Percentiles rank a stretch among this genome's conserved stretches.
Conservation (phyloP, 768 basidiomycete genomes). For the Leccinum imitatum region DNA sequence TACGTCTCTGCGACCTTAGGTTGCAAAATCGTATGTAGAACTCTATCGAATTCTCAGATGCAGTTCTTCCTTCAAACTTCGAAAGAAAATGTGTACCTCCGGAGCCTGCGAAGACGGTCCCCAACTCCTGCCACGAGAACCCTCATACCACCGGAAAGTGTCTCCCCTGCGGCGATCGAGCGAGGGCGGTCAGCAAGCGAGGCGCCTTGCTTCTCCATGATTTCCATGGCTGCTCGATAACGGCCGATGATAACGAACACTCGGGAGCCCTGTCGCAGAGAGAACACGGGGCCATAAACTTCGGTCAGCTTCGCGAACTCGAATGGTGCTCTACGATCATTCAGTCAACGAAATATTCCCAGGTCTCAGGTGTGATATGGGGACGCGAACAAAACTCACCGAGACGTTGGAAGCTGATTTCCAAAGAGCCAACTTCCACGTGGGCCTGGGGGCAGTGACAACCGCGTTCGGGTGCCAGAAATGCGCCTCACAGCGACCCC, state of each 20-base stretch:
- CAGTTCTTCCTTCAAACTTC: not conserved
- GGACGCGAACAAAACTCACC: not conserved
- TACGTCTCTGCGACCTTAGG: conserved; percentile 33
- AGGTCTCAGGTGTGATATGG: not conserved
- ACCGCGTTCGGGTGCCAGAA: not conserved
- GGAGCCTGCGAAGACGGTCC: conserved; percentile 31
- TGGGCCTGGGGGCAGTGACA: conserved; percentile 18
- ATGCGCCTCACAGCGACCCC: not conserved
- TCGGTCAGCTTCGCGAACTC: conserved; percentile 56
- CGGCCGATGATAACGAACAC: conserved; percentile 25
- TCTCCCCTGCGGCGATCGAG: conserved; percentile 35
- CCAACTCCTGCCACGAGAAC: conserved; percentile 28
- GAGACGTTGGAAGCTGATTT: conserved; percentile 9
- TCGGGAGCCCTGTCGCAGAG: conserved; percentile 45
- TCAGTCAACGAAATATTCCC: not conserved
- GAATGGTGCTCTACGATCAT: conserved; percentile 13
- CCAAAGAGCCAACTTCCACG: conserved; percentile 18
- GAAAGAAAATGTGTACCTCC: conserved; percentile 15
- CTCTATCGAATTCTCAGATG: conserved; percentile 18
- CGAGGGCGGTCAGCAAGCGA: conserved; percentile 37
- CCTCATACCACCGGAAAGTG: conserved; percentile 35
- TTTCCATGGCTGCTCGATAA: conserved; percentile 36
- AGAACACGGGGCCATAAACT: conserved; percentile 59
- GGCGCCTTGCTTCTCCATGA: conserved; percentile 40
- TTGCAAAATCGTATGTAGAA: conserved; percentile 36